phyloP scores from a whole-genome alignment of 169 alveolate genomes.

The Eimeria maxima region DNA sequence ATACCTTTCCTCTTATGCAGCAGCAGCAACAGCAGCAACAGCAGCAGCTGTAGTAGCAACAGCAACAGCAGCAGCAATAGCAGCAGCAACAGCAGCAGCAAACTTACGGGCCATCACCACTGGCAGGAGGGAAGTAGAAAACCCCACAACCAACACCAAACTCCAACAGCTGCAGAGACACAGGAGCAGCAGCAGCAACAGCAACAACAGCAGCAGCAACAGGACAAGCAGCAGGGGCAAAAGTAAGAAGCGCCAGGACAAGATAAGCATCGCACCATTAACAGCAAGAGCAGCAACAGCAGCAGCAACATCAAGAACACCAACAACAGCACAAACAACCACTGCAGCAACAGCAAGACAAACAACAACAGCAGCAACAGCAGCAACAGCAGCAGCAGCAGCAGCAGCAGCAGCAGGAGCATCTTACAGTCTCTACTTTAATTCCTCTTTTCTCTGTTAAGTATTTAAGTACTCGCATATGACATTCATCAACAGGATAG shows the following conservation, averaged over 20 bases:
- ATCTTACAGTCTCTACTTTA: constrained; percentile 15
- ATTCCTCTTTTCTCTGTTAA: background rate
- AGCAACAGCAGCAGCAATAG: constrained; percentile 13
- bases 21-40: background rate
- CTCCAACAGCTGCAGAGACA: constrained; percentile 36
- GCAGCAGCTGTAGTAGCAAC: constrained; percentile 25
- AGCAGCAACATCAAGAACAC: background rate
- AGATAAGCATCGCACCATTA: no score
- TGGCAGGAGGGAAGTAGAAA: constrained; percentile 35
- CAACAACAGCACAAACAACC: background rate
- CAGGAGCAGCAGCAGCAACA: no score
- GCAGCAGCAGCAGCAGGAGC: no score
- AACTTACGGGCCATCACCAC: constrained; percentile 6
- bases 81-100: background rate
- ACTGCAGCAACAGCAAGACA: no score
- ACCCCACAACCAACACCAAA: constrained; percentile 37
- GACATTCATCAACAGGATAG: background rate
- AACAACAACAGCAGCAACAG: no score
- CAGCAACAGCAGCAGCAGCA: no score
- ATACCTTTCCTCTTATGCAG: background rate
- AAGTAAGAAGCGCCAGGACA: background rate
- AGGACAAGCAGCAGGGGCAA: no score
- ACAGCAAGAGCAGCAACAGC: background rate
- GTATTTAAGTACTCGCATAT: background rate
- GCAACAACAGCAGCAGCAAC: background rate